These are phyloP conservation scores for Avena insularis DNA, from an alignment of 176 grass and related monocot species.

Conservation along the genomic window DNA sequence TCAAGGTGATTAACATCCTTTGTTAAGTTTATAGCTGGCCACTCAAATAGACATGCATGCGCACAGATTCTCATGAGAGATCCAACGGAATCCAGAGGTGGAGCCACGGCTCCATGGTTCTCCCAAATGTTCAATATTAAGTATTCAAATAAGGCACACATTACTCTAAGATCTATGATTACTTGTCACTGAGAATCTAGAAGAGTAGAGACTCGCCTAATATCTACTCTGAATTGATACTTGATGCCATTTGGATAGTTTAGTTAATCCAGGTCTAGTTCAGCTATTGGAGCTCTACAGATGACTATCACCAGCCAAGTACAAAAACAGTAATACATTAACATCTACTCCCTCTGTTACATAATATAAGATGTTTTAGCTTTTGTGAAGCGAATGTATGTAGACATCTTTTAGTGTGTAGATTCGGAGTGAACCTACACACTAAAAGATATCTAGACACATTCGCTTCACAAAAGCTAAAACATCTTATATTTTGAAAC, in stretches of 20 bases:
- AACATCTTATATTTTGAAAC: too few relatives aligned
- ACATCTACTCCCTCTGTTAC: too few relatives aligned
- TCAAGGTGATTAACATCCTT: background rate
- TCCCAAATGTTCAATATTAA: background rate
- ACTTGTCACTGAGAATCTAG: background rate
- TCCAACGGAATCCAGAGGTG: background rate
- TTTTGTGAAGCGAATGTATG: too few relatives aligned
- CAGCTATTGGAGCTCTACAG: background rate
- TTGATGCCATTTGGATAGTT: constrained; percentile 12
- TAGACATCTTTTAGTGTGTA: too few relatives aligned
- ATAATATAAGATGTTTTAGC: too few relatives aligned
- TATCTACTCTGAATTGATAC: background rate
- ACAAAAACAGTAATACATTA: background rate
- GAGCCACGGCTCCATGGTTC: background rate
- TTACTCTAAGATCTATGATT: background rate
- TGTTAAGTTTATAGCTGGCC: background rate
- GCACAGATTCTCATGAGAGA: background rate
- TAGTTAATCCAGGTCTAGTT: background rate
- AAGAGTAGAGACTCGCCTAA: background rate
- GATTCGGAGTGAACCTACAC: too few relatives aligned
- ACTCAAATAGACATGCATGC: background rate
- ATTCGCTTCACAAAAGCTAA: too few relatives aligned
- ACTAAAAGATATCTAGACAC: too few relatives aligned
- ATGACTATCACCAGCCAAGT: background rate
- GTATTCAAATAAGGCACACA: background rate